These are phyloP conservation scores for Leptographium wingfieldii DNA, from an alignment of 2,329 filamentous ascomycete genomes.

Conservation along the genomic window DNA sequence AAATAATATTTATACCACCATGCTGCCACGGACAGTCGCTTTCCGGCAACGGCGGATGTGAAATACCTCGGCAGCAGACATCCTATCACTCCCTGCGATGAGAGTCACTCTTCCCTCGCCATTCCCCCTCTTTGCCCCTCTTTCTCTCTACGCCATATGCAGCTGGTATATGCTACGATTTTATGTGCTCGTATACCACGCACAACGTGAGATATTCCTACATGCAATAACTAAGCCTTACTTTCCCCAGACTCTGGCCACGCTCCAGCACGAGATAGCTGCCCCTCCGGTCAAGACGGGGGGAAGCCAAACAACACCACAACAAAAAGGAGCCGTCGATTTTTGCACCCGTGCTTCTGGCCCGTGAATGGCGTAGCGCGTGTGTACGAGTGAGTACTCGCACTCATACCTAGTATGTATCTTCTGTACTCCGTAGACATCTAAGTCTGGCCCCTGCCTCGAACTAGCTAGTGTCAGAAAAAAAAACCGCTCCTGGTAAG, in stretches of 20 bases:
- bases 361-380: not conserved
- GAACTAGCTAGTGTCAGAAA: not conserved
- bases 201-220: not conserved
- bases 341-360: not conserved
- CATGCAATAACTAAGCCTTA: not conserved
- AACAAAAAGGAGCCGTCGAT: not conserved
- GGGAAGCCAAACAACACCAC: not conserved
- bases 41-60: slow-evolving; percentile 1
- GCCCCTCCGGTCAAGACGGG: not conserved
- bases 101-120: not conserved
- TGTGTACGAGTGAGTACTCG: not conserved
- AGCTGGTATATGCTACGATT: not conserved
- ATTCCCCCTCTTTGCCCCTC: not conserved
- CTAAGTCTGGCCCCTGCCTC: not conserved
- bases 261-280: not conserved
- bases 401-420: not conserved
- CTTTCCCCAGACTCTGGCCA: not conserved
- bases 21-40: not conserved
- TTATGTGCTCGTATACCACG: not conserved
- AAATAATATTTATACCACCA: not conserved
- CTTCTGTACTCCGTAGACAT: not conserved
- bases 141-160: not conserved
- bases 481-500: not conserved
- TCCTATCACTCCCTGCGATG: not conserved
- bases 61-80: slow-evolving; percentile 1